phyloP scores from a whole-genome alignment of 495 filamentous ascomycete species.

The Trichoderma reesei region DNA sequence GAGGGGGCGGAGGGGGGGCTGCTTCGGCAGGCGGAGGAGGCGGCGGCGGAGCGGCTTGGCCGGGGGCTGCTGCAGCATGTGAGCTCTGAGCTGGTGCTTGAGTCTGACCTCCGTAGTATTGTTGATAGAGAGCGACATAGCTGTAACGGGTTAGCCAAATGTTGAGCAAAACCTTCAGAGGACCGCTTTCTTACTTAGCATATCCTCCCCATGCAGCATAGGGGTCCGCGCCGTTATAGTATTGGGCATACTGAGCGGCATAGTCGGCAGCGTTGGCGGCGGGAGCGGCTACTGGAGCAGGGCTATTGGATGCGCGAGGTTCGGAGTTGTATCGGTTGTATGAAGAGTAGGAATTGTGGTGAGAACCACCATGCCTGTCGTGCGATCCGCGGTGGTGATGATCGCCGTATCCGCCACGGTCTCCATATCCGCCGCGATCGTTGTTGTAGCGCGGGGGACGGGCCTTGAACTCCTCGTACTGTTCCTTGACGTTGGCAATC shows the following conservation, averaged over 20 bases:
- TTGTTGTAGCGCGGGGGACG: constrained; percentile 64
- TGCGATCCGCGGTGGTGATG: constrained; percentile 30
- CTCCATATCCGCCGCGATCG: constrained; percentile 30
- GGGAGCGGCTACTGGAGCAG: constrained; percentile 24
- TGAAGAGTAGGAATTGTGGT: constrained; percentile 9
- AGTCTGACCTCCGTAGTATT: constrained; percentile 44
- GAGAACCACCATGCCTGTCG: constrained; percentile 27
- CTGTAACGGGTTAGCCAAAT: constrained; percentile 23
- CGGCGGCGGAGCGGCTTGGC: constrained; percentile 45
- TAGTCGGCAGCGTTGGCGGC: constrained; percentile 46
- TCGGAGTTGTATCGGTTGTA: constrained; percentile 10
- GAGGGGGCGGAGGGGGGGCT: constrained; percentile 58
- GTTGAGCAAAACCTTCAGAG: not conserved
- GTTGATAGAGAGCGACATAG: constrained; percentile 65
- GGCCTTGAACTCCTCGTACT: constrained; percentile 84
- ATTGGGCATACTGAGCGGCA: constrained; percentile 75
- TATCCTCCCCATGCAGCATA: constrained; percentile 92
- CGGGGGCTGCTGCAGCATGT: constrained; percentile 28
- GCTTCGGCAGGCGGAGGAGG: constrained; percentile 52
- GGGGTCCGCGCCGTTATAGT: constrained; percentile 66
- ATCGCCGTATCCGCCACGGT: too few relatives aligned
- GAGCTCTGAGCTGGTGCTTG: constrained; percentile 28
- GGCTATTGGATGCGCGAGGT: constrained; percentile 15
- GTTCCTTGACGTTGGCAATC: constrained; percentile 66
- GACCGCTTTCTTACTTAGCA: constrained; percentile 32